Percentiles rank a stretch among this genome's conserved stretches.
These are phyloP conservation scores for Triticum dicoccoides DNA, from an alignment of 176 grass and related monocot genomes.

Conservation along the genomic window DNA sequence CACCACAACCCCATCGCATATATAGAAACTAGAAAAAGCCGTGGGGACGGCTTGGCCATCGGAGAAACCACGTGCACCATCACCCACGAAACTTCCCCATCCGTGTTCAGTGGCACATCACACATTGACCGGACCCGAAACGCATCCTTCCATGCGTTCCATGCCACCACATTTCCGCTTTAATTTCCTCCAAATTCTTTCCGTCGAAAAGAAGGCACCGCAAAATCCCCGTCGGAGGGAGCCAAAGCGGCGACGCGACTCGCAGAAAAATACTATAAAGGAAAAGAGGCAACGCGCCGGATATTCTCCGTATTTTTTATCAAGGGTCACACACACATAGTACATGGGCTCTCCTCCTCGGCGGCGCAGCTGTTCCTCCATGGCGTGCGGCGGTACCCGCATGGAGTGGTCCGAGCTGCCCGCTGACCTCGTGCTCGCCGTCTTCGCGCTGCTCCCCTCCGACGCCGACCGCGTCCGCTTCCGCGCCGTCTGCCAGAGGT, in stretches of 20 bases:
- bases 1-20: neutral
- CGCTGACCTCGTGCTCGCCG: conserved; percentile 24
- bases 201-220: neutral
- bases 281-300: neutral
- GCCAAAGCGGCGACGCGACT: neutral
- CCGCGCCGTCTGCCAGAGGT: conserved; percentile 36
- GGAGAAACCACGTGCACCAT: neutral
- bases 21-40: neutral
- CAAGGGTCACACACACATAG: neutral
- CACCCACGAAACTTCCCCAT: neutral
- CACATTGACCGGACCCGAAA: neutral
- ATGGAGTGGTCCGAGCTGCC: conserved; percentile 38
- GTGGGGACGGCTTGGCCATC: neutral
- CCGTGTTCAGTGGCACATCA: too few species aligned
- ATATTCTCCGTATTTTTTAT: neutral
- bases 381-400: neutral
- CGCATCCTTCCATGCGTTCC: neutral
- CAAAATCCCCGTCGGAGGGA: neutral
- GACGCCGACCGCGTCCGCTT: conserved; percentile 42
- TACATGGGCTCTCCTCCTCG: neutral
- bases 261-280: neutral
- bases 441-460: conserved; percentile 28
- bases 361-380: neutral
- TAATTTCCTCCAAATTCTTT: neutral
- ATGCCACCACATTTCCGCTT: neutral